These are phyloP conservation scores for Neurospora sp. DNA, from an alignment of 495 filamentous ascomycete genomes.

Conservation along the genomic window DNA sequence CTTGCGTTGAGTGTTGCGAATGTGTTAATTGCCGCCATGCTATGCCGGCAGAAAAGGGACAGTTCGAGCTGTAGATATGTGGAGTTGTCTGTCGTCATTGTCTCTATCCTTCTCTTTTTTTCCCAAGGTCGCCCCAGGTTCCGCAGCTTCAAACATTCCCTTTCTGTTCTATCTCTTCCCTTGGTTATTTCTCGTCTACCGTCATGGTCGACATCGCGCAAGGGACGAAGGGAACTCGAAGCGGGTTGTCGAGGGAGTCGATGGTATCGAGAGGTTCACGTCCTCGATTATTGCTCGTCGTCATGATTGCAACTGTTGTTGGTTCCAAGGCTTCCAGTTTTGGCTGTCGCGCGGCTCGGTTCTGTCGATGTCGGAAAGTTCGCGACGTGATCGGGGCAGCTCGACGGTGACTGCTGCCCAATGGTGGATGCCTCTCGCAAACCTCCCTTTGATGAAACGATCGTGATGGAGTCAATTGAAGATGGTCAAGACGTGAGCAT, in stretches of 20 bases:
- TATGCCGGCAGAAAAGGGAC: not conserved
- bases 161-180: not conserved
- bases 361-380: not conserved
- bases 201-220: not conserved
- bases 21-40: not conserved
- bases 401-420: not conserved
- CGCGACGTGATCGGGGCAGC: not conserved
- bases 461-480: not conserved
- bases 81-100: not conserved
- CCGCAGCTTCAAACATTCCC: not conserved
- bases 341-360: not conserved
- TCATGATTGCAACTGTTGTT: not conserved
- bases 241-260: not conserved
- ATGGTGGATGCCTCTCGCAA: not conserved
- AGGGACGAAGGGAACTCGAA: not conserved
- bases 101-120: not conserved
- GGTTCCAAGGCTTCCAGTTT: not conserved
- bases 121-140: not conserved
- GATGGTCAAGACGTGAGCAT: not conserved
- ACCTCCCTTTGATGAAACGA: not conserved
- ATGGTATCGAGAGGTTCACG: not conserved
- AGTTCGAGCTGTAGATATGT: not conserved
- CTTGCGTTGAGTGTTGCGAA: not conserved
- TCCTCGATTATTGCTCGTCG: not conserved
- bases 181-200: not conserved